Evolutionary conservation across 495 filamentous ascomycete species (phyloP).

Genomic region (Xylaria longipes): DNA sequence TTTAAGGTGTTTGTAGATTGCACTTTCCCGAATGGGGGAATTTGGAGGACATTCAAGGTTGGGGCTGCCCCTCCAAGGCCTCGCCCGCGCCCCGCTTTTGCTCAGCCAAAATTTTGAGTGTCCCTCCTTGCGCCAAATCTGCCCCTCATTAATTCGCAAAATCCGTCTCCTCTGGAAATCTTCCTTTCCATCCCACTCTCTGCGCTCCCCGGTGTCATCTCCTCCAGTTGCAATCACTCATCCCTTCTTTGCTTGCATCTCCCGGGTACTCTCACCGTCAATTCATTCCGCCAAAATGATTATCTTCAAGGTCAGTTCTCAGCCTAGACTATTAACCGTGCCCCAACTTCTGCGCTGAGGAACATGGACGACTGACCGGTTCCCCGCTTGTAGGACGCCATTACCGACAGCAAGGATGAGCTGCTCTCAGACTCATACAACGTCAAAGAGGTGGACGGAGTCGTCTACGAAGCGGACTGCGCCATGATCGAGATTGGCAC

Average conservation of each 20-base stretch:
- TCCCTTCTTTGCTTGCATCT: slow-evolving; percentile 30
- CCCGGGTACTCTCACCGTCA: slow-evolving; percentile 5
- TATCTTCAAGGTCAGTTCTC: slow-evolving; percentile 75
- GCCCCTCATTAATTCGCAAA: slow-evolving; percentile 44
- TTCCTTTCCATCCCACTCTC: slow-evolving; percentile 31
- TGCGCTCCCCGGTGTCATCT: slow-evolving; percentile 27
- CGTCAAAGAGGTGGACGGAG: slow-evolving; percentile 73
- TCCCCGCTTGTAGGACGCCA: slow-evolving; percentile 69
- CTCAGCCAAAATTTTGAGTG: slow-evolving; percentile 46
- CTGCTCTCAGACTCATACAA: slow-evolving; percentile 93
- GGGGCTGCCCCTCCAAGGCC: slow-evolving; percentile 40
- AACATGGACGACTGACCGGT: slow-evolving; percentile 31
- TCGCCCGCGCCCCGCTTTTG: slow-evolving; percentile 43
- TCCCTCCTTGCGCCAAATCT: slow-evolving; percentile 37
- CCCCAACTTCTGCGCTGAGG: background rate
- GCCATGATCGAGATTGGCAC: slow-evolving; percentile 78
- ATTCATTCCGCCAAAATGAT: slow-evolving; percentile 70
- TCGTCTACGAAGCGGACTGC: slow-evolving; percentile 89
- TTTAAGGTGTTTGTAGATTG: slow-evolving; percentile 8
- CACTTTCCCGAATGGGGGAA: background rate
- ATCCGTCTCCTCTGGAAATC: slow-evolving; percentile 40
- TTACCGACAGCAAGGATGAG: slow-evolving; percentile 80
- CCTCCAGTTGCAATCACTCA: slow-evolving; percentile 17
- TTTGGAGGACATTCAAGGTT: background rate
- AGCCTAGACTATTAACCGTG: background rate